These are phyloP conservation scores for Dictyostelium brefeldianum DNA, from an alignment of 78 protist species.

Conservation along the genomic window DNA sequence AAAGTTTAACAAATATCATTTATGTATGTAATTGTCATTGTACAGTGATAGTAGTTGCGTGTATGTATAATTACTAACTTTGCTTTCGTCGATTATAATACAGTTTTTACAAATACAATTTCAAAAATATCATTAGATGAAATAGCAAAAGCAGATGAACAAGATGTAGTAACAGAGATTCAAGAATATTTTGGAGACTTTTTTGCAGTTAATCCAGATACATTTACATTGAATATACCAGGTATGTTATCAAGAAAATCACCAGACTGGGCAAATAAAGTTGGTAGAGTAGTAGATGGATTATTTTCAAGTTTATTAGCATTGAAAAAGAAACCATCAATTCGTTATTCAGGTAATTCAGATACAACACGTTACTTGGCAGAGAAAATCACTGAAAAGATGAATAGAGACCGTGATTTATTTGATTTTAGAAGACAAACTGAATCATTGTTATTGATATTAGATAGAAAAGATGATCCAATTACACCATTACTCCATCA, in stretches of 20 bases:
- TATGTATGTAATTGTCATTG: slow-evolving; percentile 82
- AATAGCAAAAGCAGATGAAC: slow-evolving; percentile 94
- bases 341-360: slow-evolving; percentile 68
- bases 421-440: slow-evolving; percentile 85
- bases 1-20: slow-evolving; percentile 91
- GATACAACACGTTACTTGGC: slow-evolving; percentile 51
- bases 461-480: slow-evolving; percentile 97
- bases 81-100: background rate
- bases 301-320: slow-evolving; percentile 57
- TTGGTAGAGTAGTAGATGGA: slow-evolving; percentile 62
- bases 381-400: background rate
- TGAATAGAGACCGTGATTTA: slow-evolving; percentile 79
- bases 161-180: slow-evolving; percentile 88
- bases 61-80: background rate
- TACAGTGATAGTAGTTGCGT: background rate
- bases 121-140: slow-evolving; percentile 39
- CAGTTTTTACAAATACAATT: slow-evolving; percentile 93
- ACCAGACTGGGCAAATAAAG: background rate
- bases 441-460: slow-evolving; percentile 89
- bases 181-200: slow-evolving; percentile 96
- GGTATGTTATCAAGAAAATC: slow-evolving; percentile 34
- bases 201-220: slow-evolving; percentile 86
- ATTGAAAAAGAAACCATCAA: slow-evolving; percentile 71
- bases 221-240: slow-evolving; percentile 82
- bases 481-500: slow-evolving; percentile 96